Conservation (phyloP, 2,329 filamentous ascomycete genomes). For the Ceratocystis harringtonii region DNA sequence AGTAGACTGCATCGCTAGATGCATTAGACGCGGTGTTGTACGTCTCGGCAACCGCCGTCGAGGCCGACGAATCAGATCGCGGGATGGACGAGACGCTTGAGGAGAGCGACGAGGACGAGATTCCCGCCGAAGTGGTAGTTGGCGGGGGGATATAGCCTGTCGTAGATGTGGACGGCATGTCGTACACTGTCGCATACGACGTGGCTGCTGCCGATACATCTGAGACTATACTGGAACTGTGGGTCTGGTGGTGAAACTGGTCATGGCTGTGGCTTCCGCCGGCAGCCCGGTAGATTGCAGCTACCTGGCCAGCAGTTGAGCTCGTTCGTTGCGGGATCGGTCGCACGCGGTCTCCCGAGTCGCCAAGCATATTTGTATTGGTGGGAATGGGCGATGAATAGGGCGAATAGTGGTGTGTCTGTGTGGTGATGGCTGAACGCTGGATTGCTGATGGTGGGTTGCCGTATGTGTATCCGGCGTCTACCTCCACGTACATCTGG, state of each 20-base stretch:
- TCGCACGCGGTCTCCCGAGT: background rate
- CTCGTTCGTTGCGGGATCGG: background rate
- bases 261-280: background rate
- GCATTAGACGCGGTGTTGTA: background rate
- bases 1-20: conserved; percentile 6
- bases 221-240: background rate
- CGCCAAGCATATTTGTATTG: background rate
- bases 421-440: background rate
- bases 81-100: background rate
- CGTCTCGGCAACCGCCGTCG: background rate
- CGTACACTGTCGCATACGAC: background rate
- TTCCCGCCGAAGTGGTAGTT: background rate
- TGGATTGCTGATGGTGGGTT: conserved; percentile 9
- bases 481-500: conserved; percentile 26
- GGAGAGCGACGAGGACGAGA: background rate
- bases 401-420: background rate
- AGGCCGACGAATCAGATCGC: background rate
- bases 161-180: background rate
- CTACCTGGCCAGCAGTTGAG: background rate
- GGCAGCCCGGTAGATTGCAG: background rate
- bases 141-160: background rate
- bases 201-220: background rate
- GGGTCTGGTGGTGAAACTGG: background rate
- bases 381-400: background rate
- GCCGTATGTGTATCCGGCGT: conserved; percentile 25